Evolutionary conservation across 2,329 filamentous ascomycete species (phyloP).

Genomic region (Alternaria panax): DNA sequence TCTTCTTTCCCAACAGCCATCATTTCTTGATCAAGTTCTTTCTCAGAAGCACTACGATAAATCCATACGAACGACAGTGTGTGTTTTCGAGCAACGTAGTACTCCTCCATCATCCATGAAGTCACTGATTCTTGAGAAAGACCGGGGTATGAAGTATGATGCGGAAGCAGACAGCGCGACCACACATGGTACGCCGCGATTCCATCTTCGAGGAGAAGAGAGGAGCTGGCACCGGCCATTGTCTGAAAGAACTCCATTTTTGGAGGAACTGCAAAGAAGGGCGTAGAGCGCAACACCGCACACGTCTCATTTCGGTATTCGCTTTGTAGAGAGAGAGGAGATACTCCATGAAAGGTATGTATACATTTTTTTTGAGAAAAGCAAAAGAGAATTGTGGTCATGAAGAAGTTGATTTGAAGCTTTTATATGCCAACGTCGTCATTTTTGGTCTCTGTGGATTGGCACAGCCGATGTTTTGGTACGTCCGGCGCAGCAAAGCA

Average conservation of each 20-base stretch:
- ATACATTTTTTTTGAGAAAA: not conserved
- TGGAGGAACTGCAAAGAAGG: not conserved
- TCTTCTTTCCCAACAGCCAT: not conserved
- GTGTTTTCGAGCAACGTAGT: not conserved
- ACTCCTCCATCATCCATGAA: not conserved
- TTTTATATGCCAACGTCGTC: not conserved
- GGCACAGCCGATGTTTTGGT: too few species aligned
- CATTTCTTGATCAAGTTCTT: fast-evolving
- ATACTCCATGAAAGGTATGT: not conserved
- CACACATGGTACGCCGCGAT: not conserved
- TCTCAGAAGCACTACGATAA: not conserved
- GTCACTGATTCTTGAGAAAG: not conserved
- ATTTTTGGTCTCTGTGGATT: too few species aligned
- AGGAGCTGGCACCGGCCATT: not conserved
- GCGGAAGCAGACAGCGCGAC: not conserved
- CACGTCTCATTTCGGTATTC: fast-evolving
- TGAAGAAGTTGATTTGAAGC: not conserved
- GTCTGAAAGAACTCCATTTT: not conserved
- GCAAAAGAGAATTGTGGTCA: not conserved
- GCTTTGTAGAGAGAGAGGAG: not conserved
- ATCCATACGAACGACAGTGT: not conserved
- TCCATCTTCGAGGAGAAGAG: not conserved
- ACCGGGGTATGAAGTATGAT: not conserved
- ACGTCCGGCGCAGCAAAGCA: too few species aligned
- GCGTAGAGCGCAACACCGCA: not conserved